Base-by-base conservation (phyloP, 2,329 filamentous ascomycete genomes). In the Sclerotinia subarctica region DNA sequence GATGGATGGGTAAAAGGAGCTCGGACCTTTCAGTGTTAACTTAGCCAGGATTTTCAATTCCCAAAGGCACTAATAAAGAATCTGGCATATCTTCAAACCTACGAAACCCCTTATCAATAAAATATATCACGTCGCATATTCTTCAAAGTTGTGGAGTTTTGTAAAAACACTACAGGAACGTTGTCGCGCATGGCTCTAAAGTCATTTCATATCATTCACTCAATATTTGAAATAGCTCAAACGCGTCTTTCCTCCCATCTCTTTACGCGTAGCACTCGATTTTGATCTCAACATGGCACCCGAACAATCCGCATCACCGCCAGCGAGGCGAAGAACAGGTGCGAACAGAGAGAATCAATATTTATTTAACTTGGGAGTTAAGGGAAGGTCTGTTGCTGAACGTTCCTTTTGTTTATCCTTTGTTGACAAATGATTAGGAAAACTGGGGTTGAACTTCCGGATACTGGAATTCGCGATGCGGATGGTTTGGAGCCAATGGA, bases 401-500 rank as follows among this genome's bases (percentile, higher is more conserved):
- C 26, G 29, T 21, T 42, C 24, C n/a, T 35, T 26, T 42, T 19
- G 21, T 35, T 44, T 35, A 13, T 26, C 19, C 2, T 74, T 70
- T 58, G 57, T 42, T 65, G 64, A 69, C 35, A 72, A 58, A 13
- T 26, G 10, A 64, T 62, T 73, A 97, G 94, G 74, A 96, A 96
- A 85, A 99, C 95, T 0, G 95, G 95, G 56, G 86, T 96, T 35
- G 90, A 88, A 0, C 80, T 98, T 44, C 87, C 88, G 75, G 92
- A 97, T 75, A 88, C 83, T 67, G 92, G 92, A 64, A 83, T 89
- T 70, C 90, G 93, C 80, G 94, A 98, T 80, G 93, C 96, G 78
- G 84, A 97, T 83, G 95, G 94, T 78, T 88, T 99, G 82, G 93
- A 97, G 78, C 90, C 92, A 47, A 85, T 97, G 69, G 91, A 94